Evolutionary conservation across 495 filamentous ascomycete species (phyloP).

Genomic region (Podospora tetraspora): DNA sequence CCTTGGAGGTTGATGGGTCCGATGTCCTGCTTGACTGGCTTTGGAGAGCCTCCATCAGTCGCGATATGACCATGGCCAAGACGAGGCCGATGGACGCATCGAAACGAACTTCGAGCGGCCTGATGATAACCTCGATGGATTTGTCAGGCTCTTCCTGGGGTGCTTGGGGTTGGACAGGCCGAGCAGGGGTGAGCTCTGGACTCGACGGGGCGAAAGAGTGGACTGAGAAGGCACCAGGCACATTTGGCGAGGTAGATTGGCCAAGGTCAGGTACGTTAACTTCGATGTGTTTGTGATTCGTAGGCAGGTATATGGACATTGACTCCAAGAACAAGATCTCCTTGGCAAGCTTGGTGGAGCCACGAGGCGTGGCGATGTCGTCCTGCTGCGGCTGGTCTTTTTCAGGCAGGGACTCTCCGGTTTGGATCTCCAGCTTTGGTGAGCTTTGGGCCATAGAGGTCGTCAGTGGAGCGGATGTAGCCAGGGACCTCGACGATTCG

Average conservation of each 20-base stretch:
- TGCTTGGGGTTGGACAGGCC: conserved; percentile 1
- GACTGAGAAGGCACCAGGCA: conserved; percentile 56
- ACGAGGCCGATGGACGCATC: conserved; percentile 67
- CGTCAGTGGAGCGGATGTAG: not conserved
- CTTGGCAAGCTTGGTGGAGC: conserved; percentile 44
- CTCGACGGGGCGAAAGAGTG: conserved; percentile 32
- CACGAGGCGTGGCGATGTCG: conserved; percentile 40
- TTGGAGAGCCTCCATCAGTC: conserved; percentile 44
- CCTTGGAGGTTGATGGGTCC: conserved; percentile 20
- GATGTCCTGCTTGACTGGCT: conserved; percentile 21
- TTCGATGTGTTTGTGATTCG: conserved; percentile 34
- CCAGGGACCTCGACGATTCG: not conserved
- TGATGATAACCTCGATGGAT: conserved; percentile 51
- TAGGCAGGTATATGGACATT: conserved; percentile 43
- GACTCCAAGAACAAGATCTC: conserved; percentile 40
- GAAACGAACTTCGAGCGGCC: conserved; percentile 52
- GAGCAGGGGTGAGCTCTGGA: conserved; percentile 13
- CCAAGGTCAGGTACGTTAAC: conserved; percentile 23
- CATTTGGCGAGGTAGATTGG: conserved; percentile 38
- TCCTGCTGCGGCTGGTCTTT: conserved; percentile 27
- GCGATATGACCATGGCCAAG: conserved; percentile 54
- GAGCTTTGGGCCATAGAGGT: not conserved
- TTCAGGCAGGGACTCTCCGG: not conserved
- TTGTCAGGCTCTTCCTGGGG: conserved; percentile 26
- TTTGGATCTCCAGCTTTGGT: not conserved